Evolutionary conservation across 2,329 filamentous ascomycete genomes (phyloP).

Genomic region (Epichloe glyceriae): DNA sequence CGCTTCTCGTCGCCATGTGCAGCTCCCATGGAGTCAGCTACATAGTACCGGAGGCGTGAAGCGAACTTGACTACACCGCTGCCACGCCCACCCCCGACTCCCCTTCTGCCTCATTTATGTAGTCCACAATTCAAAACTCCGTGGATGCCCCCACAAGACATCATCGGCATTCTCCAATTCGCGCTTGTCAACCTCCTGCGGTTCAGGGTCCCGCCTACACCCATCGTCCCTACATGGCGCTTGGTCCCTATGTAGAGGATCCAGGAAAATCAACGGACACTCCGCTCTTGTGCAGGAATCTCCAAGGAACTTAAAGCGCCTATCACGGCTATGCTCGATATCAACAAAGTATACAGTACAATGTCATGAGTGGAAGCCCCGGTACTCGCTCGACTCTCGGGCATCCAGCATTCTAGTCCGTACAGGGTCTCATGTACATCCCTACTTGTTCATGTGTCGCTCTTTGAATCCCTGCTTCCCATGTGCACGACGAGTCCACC

Average conservation of each 20-base stretch:
- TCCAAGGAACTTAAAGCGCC: conserved; percentile 1
- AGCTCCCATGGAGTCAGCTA: background rate
- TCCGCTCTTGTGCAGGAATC: background rate
- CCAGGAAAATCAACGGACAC: background rate
- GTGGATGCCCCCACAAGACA: background rate
- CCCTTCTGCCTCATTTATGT: background rate
- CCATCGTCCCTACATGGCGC: background rate
- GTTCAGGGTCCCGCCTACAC: background rate
- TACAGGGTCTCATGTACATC: background rate
- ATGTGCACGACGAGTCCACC: conserved; percentile 2
- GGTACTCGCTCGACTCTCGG: background rate
- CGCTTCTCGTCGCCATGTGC: background rate
- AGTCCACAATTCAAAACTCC: conserved; percentile 2
- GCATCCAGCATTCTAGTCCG: background rate
- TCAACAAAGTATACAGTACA: background rate
- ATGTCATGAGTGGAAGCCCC: background rate
- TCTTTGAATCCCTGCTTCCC: conserved; percentile 3
- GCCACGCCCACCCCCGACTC: background rate
- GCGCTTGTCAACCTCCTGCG: background rate
- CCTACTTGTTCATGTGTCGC: background rate
- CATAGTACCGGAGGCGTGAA: too few relatives aligned
- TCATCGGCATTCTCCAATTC: background rate
- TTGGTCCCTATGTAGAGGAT: background rate
- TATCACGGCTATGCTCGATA: background rate
- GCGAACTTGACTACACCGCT: background rate